phyloP scores from a whole-genome alignment of 352 stramenopile genomes.

The Phytophthora hibernalis region DNA sequence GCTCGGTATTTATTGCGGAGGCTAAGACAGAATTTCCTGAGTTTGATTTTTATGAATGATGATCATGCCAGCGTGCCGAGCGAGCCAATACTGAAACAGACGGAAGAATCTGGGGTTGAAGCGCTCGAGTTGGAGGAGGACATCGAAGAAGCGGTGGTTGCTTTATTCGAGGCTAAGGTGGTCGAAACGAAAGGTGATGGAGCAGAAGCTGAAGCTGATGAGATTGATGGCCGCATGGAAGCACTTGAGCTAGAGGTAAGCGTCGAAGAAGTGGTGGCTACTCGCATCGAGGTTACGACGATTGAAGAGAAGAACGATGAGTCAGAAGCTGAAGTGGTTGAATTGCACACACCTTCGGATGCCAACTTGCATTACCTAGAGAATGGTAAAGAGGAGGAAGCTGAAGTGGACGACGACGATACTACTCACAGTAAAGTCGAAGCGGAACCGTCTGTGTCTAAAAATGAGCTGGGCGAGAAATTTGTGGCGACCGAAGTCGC shows the following conservation, averaged over 20 bases:
- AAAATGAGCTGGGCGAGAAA: conserved; percentile 19
- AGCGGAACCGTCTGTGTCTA: conserved; percentile 5
- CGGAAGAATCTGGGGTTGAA: conserved; percentile 5
- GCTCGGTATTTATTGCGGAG: conserved; percentile 4
- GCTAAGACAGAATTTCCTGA: conserved; percentile 3
- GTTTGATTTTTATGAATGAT: conserved; percentile 4
- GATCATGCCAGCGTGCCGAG: not conserved
- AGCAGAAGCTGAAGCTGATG: not conserved
- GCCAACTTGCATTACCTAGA: not conserved
- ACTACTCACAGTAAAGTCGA: too few relatives aligned
- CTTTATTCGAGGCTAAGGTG: conserved; percentile 1
- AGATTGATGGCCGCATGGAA: not conserved
- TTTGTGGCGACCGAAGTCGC: conserved; percentile 30
- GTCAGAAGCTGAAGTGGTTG: not conserved
- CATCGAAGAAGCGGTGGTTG: not conserved
- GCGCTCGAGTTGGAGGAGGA: not conserved
- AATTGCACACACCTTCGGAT: not conserved
- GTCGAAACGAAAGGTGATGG: not conserved
- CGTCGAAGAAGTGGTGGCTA: not conserved
- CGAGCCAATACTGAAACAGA: not conserved
- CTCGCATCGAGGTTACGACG: conserved; percentile 3
- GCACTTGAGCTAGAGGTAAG: not conserved
- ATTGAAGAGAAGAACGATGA: conserved; percentile 1
- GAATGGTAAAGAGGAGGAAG: conserved; percentile 4
- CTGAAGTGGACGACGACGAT: too few relatives aligned